These are phyloP conservation scores for Buddleja alternifolia DNA, from an alignment of 257 asterid species.

Conservation along the genomic window DNA sequence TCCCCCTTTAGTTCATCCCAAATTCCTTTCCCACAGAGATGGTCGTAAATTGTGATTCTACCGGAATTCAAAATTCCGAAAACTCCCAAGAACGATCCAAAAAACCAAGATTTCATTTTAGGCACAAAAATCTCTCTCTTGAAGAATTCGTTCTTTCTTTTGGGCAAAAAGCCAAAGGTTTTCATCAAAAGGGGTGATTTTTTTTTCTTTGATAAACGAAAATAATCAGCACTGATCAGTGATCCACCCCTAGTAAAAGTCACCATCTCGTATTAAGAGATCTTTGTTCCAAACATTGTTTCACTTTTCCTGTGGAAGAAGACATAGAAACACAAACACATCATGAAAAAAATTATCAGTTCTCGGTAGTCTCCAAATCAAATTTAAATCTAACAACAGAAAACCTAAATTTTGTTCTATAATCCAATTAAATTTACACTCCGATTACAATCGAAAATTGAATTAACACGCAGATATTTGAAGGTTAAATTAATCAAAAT, in stretches of 20 bases:
- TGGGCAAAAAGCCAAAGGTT: conserved; percentile 31
- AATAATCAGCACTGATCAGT: conserved; percentile 37
- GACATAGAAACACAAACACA: conserved; percentile 45
- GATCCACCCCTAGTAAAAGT: conserved; percentile 47
- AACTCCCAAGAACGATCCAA: no score
- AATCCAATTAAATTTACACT: not conserved
- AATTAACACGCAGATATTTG: not conserved
- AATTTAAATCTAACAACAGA: conserved; percentile 12
- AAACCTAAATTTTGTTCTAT: not conserved
- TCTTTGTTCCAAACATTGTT: conserved; percentile 52
- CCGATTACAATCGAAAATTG: not conserved
- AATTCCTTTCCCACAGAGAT: no score
- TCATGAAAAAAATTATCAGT: conserved; percentile 51
- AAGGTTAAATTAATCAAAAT: not conserved
- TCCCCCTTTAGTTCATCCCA: no score
- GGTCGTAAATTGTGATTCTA: no score
- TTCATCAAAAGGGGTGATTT: conserved; percentile 3
- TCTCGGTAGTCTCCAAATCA: conserved; percentile 42
- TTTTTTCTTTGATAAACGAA: conserved; percentile 11
- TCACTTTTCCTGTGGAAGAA: conserved; percentile 70
- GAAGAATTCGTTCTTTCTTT: not conserved
- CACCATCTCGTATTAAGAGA: conserved; percentile 53
- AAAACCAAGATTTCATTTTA: not conserved
- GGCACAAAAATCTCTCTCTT: no score
- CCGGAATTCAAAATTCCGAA: no score